A percentile compares a stretch with the other conserved stretches of the same genome.
These are phyloP conservation scores for Fomitopsis pulvina DNA, from an alignment of 768 basidiomycete genomes.

Conservation along the genomic window DNA sequence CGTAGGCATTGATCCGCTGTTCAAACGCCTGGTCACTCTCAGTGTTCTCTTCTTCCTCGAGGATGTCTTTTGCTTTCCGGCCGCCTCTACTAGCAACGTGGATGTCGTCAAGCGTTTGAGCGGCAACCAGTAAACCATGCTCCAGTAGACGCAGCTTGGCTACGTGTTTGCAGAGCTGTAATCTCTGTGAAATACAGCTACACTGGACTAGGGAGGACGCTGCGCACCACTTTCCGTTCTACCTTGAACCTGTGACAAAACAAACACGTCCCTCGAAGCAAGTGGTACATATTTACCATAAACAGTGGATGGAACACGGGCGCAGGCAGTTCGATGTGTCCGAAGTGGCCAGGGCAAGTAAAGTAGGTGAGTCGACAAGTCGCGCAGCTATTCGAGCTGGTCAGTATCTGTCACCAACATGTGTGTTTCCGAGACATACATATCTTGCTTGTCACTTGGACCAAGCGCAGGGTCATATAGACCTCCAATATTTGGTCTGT, in stretches of 20 bases:
- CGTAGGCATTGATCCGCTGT: constrained; percentile 57
- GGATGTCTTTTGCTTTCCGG: constrained; percentile 35
- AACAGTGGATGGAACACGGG: constrained; percentile 97
- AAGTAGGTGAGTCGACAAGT: constrained; percentile 92
- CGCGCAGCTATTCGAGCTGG: constrained; percentile 56
- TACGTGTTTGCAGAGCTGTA: constrained; percentile 72
- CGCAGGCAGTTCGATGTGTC: constrained; percentile 92
- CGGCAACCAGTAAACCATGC: constrained; percentile 79
- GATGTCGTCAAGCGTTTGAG: constrained; percentile 69
- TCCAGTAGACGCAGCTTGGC: constrained; percentile 87
- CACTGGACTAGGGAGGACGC: constrained; percentile 8
- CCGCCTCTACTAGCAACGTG: constrained; percentile 34
- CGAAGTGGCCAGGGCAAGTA: constrained; percentile 96
- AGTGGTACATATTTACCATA: constrained; percentile 83
- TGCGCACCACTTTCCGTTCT: constrained; percentile 59
- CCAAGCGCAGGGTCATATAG: constrained; percentile 95
- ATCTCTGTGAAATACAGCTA: background rate
- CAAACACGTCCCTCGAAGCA: constrained; percentile 83
- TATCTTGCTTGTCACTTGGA: constrained; percentile 80
- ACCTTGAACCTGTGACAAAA: constrained; percentile 94
- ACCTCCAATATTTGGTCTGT: constrained; percentile 85
- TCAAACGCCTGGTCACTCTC: constrained; percentile 61
- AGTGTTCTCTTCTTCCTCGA: constrained; percentile 36
- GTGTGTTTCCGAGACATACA: constrained; percentile 57
- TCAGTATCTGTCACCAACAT: constrained; percentile 7